Evolutionary conservation across 2,329 filamentous ascomycete species (phyloP).

Genomic region (Penicillium sp.): DNA sequence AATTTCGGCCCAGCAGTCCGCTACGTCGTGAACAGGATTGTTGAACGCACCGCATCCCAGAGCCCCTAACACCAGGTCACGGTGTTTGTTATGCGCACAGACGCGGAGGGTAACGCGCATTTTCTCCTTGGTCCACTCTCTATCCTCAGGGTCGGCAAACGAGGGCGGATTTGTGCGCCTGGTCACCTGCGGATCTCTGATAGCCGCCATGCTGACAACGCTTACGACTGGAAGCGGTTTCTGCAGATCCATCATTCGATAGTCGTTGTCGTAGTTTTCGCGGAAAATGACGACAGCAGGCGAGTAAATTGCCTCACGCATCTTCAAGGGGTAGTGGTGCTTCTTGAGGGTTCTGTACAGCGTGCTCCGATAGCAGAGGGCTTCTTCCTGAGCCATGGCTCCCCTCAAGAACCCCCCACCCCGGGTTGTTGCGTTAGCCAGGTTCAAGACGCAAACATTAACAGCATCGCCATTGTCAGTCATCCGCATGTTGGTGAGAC

Average conservation of each 20-base stretch:
- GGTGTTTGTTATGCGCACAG: constrained; percentile 61
- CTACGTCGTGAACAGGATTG: constrained; percentile 68
- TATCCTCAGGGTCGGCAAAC: constrained; percentile 52
- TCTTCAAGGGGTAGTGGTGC: constrained; percentile 59
- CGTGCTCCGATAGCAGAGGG: constrained; percentile 66
- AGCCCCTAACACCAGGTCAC: constrained; percentile 68
- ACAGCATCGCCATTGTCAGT: constrained; percentile 33
- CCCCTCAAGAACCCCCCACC: constrained; percentile 69
- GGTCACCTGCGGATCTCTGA: constrained; percentile 48
- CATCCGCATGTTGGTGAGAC: constrained; percentile 33
- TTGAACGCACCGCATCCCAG: constrained; percentile 71
- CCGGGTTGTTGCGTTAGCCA: constrained; percentile 64
- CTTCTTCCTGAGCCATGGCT: constrained; percentile 70
- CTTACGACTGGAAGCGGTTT: constrained; percentile 58
- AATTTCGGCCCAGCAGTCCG: constrained; percentile 65
- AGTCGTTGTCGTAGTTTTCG: constrained; percentile 51
- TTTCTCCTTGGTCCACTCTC: constrained; percentile 64
- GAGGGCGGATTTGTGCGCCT: constrained; percentile 20
- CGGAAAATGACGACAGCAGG: constrained; percentile 66
- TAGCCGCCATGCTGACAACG: constrained; percentile 65
- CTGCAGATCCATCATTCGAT: constrained; percentile 51
- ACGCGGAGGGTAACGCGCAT: constrained; percentile 66
- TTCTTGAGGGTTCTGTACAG: constrained; percentile 45
- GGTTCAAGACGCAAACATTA: constrained; percentile 67
- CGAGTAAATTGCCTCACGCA: constrained; percentile 61